phyloP scores from a whole-genome alignment of 352 stramenopile species.

The Peronosclerospora sorghi region DNA sequence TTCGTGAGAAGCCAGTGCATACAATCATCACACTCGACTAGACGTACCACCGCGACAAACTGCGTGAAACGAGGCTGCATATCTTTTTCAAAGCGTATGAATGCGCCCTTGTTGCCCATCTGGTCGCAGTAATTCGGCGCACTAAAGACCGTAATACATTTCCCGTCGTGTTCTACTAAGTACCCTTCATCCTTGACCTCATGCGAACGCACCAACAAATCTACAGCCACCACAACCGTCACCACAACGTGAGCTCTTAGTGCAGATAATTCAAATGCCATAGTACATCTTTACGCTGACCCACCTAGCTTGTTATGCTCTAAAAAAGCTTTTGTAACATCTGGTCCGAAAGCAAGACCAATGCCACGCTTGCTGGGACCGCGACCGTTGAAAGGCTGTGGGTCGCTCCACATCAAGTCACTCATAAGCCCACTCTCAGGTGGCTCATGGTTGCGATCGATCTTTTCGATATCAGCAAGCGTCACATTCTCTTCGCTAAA shows the following conservation, averaged over 20 bases:
- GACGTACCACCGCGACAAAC: conserved; percentile 86
- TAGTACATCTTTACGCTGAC: no score
- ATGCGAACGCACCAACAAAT: conserved; percentile 96
- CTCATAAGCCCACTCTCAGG: conserved; percentile 89
- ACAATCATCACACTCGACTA: not conserved
- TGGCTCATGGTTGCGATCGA: conserved; percentile 91
- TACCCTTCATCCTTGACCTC: conserved; percentile 99
- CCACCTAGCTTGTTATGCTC: conserved; percentile 90
- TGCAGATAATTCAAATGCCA: no score
- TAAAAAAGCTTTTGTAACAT: conserved; percentile 96
- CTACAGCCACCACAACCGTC: conserved; percentile 18
- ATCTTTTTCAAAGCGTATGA: conserved; percentile 95
- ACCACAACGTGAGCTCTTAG: conserved; percentile 2
- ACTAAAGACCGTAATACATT: conserved; percentile 99
- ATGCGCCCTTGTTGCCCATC: conserved; percentile 99
- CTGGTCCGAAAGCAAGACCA: conserved; percentile 94
- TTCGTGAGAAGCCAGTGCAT: not conserved
- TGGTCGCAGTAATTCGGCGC: conserved; percentile 99
- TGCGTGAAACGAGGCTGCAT: conserved; percentile 94
- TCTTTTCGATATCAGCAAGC: conserved; percentile 91
- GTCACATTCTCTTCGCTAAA: conserved; percentile 91
- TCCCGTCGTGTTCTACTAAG: conserved; percentile 97
- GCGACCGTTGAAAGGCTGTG: conserved; percentile 93
- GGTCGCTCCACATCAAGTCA: conserved; percentile 92
- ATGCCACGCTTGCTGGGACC: conserved; percentile 94